Base-by-base conservation (phyloP, 2,329 filamentous ascomycete species). In the Diaporthe citri region DNA sequence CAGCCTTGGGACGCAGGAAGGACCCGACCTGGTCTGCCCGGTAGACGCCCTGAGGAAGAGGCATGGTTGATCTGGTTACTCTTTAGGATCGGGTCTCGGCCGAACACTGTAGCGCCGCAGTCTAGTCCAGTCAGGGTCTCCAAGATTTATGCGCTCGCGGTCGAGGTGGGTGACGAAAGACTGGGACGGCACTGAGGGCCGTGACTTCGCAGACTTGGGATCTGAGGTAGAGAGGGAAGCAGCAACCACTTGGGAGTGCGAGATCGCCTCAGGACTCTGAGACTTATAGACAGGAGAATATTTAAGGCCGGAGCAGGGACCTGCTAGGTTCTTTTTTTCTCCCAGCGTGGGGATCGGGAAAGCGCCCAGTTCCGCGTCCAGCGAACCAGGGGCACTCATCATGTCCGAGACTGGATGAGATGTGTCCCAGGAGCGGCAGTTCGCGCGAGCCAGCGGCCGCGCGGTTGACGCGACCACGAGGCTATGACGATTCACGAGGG, bases 1-100 rank as follows among this genome's bases (percentile, higher is more conserved):
- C 83, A 10, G 84, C 80, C 78, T 85, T 85, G 74, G 88, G 87
- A 43, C 88, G 87, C 28, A 90, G 84, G 77, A 90, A 87, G 28
- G 88, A 90, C 70, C 88, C 88, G 78, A 90, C 88, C 78, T 90
- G 88, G 84, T 90, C 88, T 78, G 88, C 87, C 74, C 86, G 85
- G 80, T 87, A 87, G 79, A 86, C 83, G 72, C 84, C 85, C 28
- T 78, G 79, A 39, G 85, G 85, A 57, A 86, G 82, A 80, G 83
- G 80, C 84, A 86, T 86, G 51, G 20, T 74, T 28, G 12, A 25
- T 46, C 3, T 52, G 9, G 70, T 43, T 59, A n/a, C 34, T n/a
- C 25, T 31, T 25, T 46, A 22, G 34, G 34, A 22, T 22, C 15
- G 28, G 13, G 34, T 36, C 4, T 52, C 46, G 22, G 64, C 64